These are phyloP conservation scores for Bacterosira constricta DNA, from an alignment of 108 stramenopile genomes.

Conservation along the genomic window DNA sequence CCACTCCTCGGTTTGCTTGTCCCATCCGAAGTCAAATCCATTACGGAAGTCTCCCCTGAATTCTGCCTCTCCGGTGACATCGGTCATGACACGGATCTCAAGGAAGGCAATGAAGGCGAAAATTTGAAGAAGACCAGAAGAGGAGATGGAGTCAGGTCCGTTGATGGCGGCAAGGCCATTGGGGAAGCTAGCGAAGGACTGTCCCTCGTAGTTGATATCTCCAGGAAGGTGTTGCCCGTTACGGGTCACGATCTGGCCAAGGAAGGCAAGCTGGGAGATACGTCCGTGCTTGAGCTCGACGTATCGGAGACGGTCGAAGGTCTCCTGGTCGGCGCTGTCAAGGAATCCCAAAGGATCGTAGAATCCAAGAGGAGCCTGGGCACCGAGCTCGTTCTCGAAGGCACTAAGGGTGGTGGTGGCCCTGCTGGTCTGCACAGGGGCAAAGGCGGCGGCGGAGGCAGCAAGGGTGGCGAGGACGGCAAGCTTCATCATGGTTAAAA, in stretches of 20 bases:
- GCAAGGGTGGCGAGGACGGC: too few species aligned
- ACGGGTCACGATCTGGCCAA: slow-evolving; percentile 64
- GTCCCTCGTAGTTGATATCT: slow-evolving; percentile 65
- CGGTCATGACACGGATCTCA: slow-evolving; percentile 48
- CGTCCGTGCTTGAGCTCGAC: slow-evolving; percentile 95
- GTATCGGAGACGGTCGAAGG: slow-evolving; percentile 74
- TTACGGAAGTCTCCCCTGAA: slow-evolving; percentile 56
- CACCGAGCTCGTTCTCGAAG: slow-evolving; percentile 61
- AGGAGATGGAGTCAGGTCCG: slow-evolving; percentile 40
- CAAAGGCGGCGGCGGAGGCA: too few species aligned
- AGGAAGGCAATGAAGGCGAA: slow-evolving; percentile 45
- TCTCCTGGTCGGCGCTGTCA: slow-evolving; percentile 55
- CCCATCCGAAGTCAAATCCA: slow-evolving; percentile 70
- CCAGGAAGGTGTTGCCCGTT: slow-evolving; percentile 53
- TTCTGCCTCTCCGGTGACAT: slow-evolving; percentile 38
- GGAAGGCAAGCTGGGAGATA: slow-evolving; percentile 87
- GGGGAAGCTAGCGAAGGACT: slow-evolving; percentile 64
- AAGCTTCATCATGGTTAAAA: too few species aligned
- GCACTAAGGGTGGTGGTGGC: slow-evolving; percentile 47
- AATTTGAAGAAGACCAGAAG: slow-evolving; percentile 25
- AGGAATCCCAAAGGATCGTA: slow-evolving; percentile 70
- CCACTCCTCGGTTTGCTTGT: slow-evolving; percentile 30
- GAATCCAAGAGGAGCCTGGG: slow-evolving; percentile 59
- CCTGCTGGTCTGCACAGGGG: slow-evolving; percentile 24
- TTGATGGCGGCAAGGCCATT: slow-evolving; percentile 69